Evolutionary conservation across 495 filamentous ascomycete species (phyloP), one percentile per base, ranked within the genome.

Genomic region (Aspergillus cavernicola): DNA sequence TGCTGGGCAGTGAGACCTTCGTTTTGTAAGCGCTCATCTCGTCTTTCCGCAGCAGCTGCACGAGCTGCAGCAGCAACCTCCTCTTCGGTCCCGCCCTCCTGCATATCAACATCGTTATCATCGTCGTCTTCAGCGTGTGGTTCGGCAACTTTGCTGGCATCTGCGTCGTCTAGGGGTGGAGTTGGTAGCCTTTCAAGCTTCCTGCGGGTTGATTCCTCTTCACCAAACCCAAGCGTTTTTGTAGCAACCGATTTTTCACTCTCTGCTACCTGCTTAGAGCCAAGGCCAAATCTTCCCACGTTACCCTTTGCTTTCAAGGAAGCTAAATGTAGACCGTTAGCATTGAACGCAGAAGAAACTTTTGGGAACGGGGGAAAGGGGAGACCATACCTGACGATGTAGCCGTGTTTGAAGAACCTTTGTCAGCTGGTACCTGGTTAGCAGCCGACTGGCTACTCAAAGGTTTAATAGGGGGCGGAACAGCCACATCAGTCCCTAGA

Each of bases 101-200:
- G 84, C 75, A 86, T 86, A 53, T 81, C 87, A 45, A 83, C 83
- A 66, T 93, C 88, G 24, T 28, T 28, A 28, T 33, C 31, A 53
- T 89, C 88, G 51, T 90, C 83, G 49, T 91, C 78, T 36, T 76
- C 75, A 37, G 68, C 68, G 52, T 80, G 81, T 41, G 66, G 78
- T 48, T 85, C 83, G 53, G 76, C 80, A 56, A 76, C 72, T 67
- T 84, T 80, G 62, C 80, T 76, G 55, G 77, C 78, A 63, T 82
- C 79, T 65, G 62, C 56, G 48, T 82, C 82, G 56, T 83, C 83
- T 39, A 83, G 71, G 48, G 86, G 81, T 43, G 85, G 83, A 53
- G 86, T 88, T 43, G 90, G 91, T 52, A 93, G 83, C 71, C 86
- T 88, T 76, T 90, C 88, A 52, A 95, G 78, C 68, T 95, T 95